Evolutionary conservation across 106 monocot genomes (phyloP).

Genomic region (Cymbidium sinense): DNA sequence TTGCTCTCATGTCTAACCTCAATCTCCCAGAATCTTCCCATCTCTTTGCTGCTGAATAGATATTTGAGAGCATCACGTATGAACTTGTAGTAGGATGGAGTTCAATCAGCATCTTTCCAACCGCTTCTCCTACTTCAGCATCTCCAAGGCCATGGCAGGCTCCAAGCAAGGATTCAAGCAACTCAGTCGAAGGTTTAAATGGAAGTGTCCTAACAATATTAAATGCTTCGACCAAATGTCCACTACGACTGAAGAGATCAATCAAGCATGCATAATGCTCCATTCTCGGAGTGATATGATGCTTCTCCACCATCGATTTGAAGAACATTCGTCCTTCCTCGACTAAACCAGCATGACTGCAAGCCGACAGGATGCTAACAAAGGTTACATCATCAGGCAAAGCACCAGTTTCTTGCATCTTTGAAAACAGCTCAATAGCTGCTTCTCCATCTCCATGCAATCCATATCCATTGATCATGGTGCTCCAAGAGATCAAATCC

Average conservation of each 20-base stretch:
- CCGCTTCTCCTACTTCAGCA: slow-evolving; percentile 36
- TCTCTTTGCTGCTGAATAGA: slow-evolving; percentile 43
- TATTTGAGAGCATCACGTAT: slow-evolving; percentile 59
- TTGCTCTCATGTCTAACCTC: slow-evolving; percentile 47
- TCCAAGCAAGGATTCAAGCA: slow-evolving; percentile 68
- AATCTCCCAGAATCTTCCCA: slow-evolving; percentile 45
- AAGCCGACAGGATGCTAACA: slow-evolving; percentile 55
- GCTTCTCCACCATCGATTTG: slow-evolving; percentile 28
- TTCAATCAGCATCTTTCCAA: slow-evolving; percentile 34
- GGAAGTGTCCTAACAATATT: slow-evolving; percentile 32
- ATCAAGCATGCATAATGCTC: slow-evolving; percentile 60
- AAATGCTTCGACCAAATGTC: slow-evolving; percentile 51
- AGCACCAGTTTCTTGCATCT: slow-evolving; percentile 38
- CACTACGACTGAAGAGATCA: slow-evolving; percentile 55
- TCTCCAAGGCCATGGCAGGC: slow-evolving; percentile 46
- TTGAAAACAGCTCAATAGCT: slow-evolving; percentile 32
- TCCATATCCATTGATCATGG: slow-evolving; percentile 60
- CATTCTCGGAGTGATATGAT: slow-evolving; percentile 32
- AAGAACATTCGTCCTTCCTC: slow-evolving; percentile 42
- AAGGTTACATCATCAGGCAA: slow-evolving; percentile 46
- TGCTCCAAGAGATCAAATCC: slow-evolving; percentile 60
- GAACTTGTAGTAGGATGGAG: slow-evolving; percentile 14
- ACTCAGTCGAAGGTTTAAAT: slow-evolving; percentile 19
- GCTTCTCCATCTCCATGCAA: slow-evolving; percentile 50
- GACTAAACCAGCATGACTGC: slow-evolving; percentile 54